Evolutionary conservation across 176 grass and related monocot species (phyloP).

Genomic region (bread wheat (Triticum aestivum)): IWGSC_CS_RefSeq_v2.1 NC_057812.1:33967402-33967901

Average conservation of each 20-base stretch:
- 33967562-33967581: neutral
- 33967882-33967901: too few relatives aligned
- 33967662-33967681: neutral
- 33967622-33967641: neutral
- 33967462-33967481: constrained; percentile 10
- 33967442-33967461: constrained; percentile 27
- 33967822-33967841: neutral
- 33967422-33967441: constrained; percentile 30
- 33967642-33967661: neutral
- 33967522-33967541: constrained; percentile 28
- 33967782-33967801: neutral
- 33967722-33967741: neutral
- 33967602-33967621: neutral
- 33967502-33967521: neutral
- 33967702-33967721: neutral
- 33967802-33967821: neutral
- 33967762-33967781: neutral
- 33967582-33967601: neutral
- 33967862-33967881: neutral
- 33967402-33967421: constrained; percentile 30
- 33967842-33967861: neutral
- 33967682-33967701: neutral
- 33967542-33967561: neutral
- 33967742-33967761: neutral
- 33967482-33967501: too few relatives aligned